Base-by-base conservation (phyloP, 257 asterid species). In the Fraxinus anomala region DNA sequence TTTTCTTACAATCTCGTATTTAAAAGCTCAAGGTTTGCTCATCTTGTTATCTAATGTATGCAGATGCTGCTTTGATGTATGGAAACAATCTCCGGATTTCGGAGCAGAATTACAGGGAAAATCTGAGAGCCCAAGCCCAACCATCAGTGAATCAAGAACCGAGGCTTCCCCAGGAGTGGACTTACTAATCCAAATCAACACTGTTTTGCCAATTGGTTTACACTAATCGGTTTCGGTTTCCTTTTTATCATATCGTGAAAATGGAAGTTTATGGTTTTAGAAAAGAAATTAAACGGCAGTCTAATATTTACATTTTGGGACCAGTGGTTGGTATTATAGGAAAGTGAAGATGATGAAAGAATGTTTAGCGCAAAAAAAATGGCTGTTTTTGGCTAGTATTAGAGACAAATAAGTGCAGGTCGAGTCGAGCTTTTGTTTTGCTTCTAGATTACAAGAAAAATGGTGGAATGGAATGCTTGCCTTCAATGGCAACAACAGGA, bases 121-220 rank as follows among this genome's bases (percentile, higher is more conserved):
- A 56, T 42, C 56, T 26, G 5, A 63, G 82, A 17, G 77, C 88
- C 28, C 89, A 51, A 21, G 33, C 33, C 33, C 33, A 30, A 30
- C 74, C 83, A 0, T 68, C 51, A 13, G 77, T 82, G 85, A 73
- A 79, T 73, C 89, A 86, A 30, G 96, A 89, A 68, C 77, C 86
- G 21, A 76, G 88, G 74, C 96, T 91, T 24, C 96, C 98, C 1
- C 93, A 82, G 42, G 97, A 93, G 69, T 93, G 97, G 97, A 91
- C 97, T 31, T 93, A 93, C 77, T 93, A 80, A 82, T 2, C 4
- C 3, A 2, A 34, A 16, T 24, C 21, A 17, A 26, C n/a, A 12
- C 40, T 47, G 17, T 72, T 61, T 54, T n/a, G 23, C 14, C 26
- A 24, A 9, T 23, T 31, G 24, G 49, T 68, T 68, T 33, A 3